phyloP scores from a whole-genome alignment of 2,329 filamentous ascomycete genomes.

The Xylaria sp. region DNA sequence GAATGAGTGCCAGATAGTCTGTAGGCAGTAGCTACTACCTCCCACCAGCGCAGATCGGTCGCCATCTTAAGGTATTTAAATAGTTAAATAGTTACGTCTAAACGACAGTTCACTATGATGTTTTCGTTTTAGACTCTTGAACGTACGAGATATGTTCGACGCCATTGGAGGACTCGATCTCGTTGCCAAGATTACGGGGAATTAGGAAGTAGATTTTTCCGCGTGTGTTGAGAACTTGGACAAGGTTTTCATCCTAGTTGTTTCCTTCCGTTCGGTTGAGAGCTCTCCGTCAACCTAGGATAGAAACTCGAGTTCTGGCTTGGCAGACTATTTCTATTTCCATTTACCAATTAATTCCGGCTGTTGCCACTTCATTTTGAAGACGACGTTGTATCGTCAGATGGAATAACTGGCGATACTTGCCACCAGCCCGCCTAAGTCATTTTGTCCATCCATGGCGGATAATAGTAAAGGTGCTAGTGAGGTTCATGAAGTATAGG shows the following conservation, averaged over 20 bases:
- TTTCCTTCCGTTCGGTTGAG: constrained; percentile 10
- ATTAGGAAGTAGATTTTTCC: constrained; percentile 6
- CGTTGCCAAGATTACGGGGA: constrained; percentile 10
- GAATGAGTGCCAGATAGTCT: not conserved
- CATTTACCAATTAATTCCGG: constrained; percentile 1
- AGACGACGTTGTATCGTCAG: not conserved
- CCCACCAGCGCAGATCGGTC: not conserved
- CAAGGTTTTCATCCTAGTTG: not conserved
- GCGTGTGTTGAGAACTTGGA: not conserved
- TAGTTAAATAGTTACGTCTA: constrained; percentile 2
- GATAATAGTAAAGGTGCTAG: not conserved
- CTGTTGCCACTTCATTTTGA: not conserved
- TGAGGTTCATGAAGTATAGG: not conserved
- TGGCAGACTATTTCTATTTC: not conserved
- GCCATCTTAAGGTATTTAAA: constrained; percentile 3
- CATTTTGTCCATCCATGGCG: not conserved
- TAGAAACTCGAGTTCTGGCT: not conserved
- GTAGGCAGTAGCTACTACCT: not conserved
- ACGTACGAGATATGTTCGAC: not conserved
- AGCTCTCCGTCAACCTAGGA: constrained; percentile 10
- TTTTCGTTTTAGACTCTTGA: not conserved
- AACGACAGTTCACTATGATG: not conserved
- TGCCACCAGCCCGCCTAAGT: not conserved
- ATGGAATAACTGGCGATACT: not conserved
- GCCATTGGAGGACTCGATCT: constrained; percentile 25